These are phyloP conservation scores for Pseudonitzschia multistriata DNA, from an alignment of 108 stramenopile species.

Conservation along the genomic window DNA sequence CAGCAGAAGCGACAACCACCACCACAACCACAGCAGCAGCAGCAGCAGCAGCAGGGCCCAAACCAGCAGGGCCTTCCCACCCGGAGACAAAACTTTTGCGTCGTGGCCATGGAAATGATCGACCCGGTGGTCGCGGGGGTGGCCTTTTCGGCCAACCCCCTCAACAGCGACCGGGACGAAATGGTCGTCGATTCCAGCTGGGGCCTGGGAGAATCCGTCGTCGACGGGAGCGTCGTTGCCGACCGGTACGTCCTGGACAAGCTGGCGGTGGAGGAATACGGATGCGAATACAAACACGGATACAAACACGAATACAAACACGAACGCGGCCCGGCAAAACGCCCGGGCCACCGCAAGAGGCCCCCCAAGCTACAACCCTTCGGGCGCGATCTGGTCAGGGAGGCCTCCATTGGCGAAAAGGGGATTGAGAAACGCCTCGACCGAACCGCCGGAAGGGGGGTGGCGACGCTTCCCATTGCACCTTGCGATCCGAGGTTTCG, in stretches of 20 bases:
- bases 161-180: constrained; percentile 5
- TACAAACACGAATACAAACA: no score
- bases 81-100: neutral
- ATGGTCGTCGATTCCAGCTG: neutral
- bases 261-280: neutral
- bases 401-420: neutral
- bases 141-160: constrained; percentile 10
- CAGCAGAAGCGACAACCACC: neutral
- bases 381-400: neutral
- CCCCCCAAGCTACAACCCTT: no score
- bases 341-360: no score
- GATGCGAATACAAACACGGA: no score
- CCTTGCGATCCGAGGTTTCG: neutral
- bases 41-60: neutral
- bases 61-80: no score
- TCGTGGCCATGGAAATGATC: constrained; percentile 10
- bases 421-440: constrained; percentile 3
- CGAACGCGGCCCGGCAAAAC: no score
- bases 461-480: neutral
- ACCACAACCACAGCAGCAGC: neutral
- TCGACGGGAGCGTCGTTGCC: constrained; percentile 7
- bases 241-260: constrained; percentile 8
- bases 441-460: neutral
- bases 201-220: constrained; percentile 5
- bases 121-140: constrained; percentile 1